Evolutionary conservation across 2,329 filamentous ascomycete genomes (phyloP).

Genomic region (Lachnellula suecica): DNA sequence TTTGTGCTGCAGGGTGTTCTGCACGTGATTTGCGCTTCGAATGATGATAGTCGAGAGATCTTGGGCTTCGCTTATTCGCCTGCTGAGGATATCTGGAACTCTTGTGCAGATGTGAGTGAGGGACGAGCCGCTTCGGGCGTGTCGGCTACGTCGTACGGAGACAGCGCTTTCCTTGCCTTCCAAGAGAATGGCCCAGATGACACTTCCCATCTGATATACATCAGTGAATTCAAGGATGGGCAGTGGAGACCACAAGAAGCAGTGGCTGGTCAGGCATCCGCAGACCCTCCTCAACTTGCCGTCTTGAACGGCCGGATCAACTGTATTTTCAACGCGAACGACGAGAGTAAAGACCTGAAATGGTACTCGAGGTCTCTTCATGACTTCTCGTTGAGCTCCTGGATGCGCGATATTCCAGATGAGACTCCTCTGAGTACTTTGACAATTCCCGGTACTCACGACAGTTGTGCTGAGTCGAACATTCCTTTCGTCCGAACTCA

Average conservation of each 20-base stretch:
- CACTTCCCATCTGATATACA: conserved; percentile 20
- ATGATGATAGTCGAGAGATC: conserved; percentile 29
- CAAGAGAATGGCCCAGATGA: conserved; percentile 24
- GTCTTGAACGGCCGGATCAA: conserved; percentile 33
- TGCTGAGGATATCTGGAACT: conserved; percentile 30
- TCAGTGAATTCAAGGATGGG: conserved; percentile 24
- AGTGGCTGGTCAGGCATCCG: conserved; percentile 19
- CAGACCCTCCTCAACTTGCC: conserved; percentile 23
- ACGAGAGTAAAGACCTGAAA: conserved; percentile 31
- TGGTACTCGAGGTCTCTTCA: conserved; percentile 37
- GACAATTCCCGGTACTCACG: conserved; percentile 73
- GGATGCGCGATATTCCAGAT: conserved; percentile 64
- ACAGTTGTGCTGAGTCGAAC: conserved; percentile 55
- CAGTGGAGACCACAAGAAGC: conserved; percentile 22
- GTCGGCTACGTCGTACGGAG: conserved; percentile 35
- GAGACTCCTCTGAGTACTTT: conserved; percentile 58
- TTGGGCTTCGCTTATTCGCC: conserved; percentile 33
- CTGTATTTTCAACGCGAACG: conserved; percentile 35
- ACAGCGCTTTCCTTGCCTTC: conserved; percentile 32
- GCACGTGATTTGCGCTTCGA: conserved; percentile 33
- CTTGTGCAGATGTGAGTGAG: conserved; percentile 34
- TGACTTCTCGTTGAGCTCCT: conserved; percentile 43
- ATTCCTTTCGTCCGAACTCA: conserved; percentile 72
- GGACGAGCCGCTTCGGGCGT: conserved; percentile 33
- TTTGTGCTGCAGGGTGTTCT: conserved; percentile 34